Base-by-base conservation (phyloP, 2,329 filamentous ascomycete species). In the Myriosclerotinia curreyana region DNA sequence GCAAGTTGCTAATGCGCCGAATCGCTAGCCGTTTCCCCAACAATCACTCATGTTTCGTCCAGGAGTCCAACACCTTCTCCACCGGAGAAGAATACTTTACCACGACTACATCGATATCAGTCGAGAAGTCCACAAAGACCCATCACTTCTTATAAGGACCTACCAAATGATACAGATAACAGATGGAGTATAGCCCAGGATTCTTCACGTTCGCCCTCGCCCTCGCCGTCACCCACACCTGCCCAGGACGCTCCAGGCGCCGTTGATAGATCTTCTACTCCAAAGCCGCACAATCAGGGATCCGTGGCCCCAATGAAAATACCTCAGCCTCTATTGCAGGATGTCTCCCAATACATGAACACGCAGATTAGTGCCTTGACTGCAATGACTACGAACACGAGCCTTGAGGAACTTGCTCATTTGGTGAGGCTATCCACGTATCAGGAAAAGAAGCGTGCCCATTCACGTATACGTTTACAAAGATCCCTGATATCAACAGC, bases 391-490 rank as follows among this genome's bases (percentile, higher is more conserved):
- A 85, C 88, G 53, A 83, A 85, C 65, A 91, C 88, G 53, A 89
- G 87, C 17, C 80, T 94, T 66, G 86, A 90, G 72, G 89, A 93
- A 76, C 83, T 94, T 69, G 89, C 89, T 60, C 89, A 92, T 75
- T 77, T 93, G 71, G 88, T 92, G 69, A 86, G 89, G 66, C 80
- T 92, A 67, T 89, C 89, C 74, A 89, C 87, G 72, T 92, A 92
- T 75, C 90, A 94, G 77, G 88, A 91, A 80, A 88, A 89, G 80
- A 90, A 91, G 80, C 86, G 89, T 77, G 82, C 84, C 69, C 87
- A 88, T 73, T 89, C 87, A 53, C 83, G 90, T 69, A 81, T 89
- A 69, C 87, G 89, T 64, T 81, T 95, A 61, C 89, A 92, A 75
- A 83, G 88, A 73, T 90, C 85, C 73, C 79, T 93, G 66, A 84